These are phyloP conservation scores for Alloascoidea africana DNA, from an alignment of 805 yeast species.

Conservation along the genomic window DNA sequence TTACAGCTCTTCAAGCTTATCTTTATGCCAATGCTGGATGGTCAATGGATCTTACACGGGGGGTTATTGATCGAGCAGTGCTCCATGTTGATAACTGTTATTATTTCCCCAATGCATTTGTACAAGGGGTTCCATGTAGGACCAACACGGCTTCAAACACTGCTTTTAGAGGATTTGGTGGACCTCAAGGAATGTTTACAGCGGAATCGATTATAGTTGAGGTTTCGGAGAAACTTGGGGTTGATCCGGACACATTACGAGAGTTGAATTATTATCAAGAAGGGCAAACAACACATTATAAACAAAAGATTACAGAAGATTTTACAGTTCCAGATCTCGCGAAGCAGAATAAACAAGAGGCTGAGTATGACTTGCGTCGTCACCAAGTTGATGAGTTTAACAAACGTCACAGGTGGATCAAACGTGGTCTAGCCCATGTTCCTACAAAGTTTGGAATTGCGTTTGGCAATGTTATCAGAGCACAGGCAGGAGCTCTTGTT, in stretches of 20 bases:
- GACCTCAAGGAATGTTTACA: conserved; percentile 32
- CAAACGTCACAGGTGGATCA: conserved; percentile 24
- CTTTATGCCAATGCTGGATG: conserved; percentile 32
- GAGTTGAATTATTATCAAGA: conserved; percentile 20
- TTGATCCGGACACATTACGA: conserved; percentile 25
- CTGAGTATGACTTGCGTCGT: conserved; percentile 19
- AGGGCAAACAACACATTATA: conserved; percentile 22
- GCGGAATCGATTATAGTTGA: conserved; percentile 25
- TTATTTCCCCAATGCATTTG: conserved; percentile 24
- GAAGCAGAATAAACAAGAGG: conserved; percentile 19
- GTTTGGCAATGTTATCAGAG: conserved; percentile 27
- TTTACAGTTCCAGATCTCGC: conserved; percentile 23
- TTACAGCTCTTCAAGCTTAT: conserved; percentile 22
- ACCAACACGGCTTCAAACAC: conserved; percentile 33
- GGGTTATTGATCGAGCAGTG: conserved; percentile 32
- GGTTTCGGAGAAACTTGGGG: conserved; percentile 22
- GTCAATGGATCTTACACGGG: conserved; percentile 31
- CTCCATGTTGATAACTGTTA: conserved; percentile 28
- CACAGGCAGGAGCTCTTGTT: conserved; percentile 32
- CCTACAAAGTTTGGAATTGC: conserved; percentile 33
- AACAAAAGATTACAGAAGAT: conserved; percentile 26
- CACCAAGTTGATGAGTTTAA: conserved; percentile 26
- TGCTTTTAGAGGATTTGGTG: conserved; percentile 34
- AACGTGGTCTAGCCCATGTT: conserved; percentile 29
- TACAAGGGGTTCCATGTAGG: conserved; percentile 24